Conservation (phyloP, 352 stramenopile genomes). For the Lagenidium giganteum region DNA sequence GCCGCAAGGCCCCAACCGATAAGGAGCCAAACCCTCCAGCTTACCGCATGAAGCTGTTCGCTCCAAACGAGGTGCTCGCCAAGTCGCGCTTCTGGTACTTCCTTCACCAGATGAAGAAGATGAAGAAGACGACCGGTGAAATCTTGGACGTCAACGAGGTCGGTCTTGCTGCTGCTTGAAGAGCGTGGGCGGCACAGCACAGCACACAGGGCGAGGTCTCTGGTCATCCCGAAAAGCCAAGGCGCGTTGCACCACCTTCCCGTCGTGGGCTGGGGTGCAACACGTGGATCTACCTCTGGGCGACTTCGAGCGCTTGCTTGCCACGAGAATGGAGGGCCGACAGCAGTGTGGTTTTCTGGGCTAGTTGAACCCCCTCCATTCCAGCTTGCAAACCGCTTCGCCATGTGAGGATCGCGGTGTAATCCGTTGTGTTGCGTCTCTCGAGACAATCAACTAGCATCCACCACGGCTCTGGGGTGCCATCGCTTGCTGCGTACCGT, state of each 20-base stretch:
- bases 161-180: slow-evolving; percentile 19
- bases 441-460: slow-evolving; percentile 12
- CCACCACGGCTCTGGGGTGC: too few relatives aligned
- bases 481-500: too few relatives aligned
- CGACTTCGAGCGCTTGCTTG: slow-evolving; percentile 63
- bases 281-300: too few relatives aligned
- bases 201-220: too few relatives aligned
- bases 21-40: slow-evolving; percentile 95
- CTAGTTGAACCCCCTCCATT: slow-evolving; percentile 30
- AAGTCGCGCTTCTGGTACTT: slow-evolving; percentile 99
- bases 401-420: slow-evolving; percentile 44
- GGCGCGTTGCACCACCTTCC: too few relatives aligned
- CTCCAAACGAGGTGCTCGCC: slow-evolving; percentile 93
- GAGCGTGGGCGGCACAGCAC: too few relatives aligned
- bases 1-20: slow-evolving; percentile 96
- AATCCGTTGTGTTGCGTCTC: slow-evolving; percentile 69
- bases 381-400: slow-evolving; percentile 76
- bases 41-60: slow-evolving; percentile 98
- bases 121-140: slow-evolving; percentile 99
- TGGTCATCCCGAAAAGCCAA: too few relatives aligned
- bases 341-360: too few relatives aligned
- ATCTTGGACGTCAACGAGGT: slow-evolving; percentile 98
- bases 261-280: too few relatives aligned
- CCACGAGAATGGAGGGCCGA: slow-evolving; percentile 59
- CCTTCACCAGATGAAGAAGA: slow-evolving; percentile 99